phyloP scores from a whole-genome alignment of 345 rosid genomes.

The Corchorus capsularis region DNA sequence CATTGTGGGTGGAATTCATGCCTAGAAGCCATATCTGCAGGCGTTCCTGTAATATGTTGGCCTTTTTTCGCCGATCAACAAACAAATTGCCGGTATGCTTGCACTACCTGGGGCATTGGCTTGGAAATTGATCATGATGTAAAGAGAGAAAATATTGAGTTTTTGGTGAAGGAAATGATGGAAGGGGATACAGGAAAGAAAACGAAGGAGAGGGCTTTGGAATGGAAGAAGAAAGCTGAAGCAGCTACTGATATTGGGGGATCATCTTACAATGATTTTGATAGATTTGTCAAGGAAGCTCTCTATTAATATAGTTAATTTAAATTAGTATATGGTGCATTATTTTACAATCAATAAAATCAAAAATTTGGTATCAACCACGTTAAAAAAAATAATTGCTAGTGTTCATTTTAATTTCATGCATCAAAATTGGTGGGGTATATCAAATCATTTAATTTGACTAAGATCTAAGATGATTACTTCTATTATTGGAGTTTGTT shows the following conservation, averaged over 20 bases:
- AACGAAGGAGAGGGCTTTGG: constrained; percentile 16
- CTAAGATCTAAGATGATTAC: no score
- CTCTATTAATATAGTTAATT: neutral
- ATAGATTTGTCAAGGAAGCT: constrained; percentile 18
- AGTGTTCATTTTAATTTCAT: no score
- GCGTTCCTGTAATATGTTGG: constrained; percentile 25
- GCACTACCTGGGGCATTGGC: constrained; percentile 25
- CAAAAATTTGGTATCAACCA: no score
- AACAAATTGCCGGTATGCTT: constrained; percentile 26
- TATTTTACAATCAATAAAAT: no score
- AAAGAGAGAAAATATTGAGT: constrained; percentile 21
- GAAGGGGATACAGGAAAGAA: constrained; percentile 11
- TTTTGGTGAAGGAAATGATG: constrained; percentile 14
- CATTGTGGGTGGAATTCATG: constrained; percentile 33
- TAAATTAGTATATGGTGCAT: no score
- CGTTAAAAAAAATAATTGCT: no score
- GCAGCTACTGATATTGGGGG: neutral
- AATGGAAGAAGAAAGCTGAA: constrained; percentile 22
- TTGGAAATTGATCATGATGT: constrained; percentile 23
- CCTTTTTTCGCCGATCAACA: constrained; percentile 30
- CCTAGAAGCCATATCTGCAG: constrained; percentile 3
- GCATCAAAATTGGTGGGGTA: no score
- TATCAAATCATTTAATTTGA: no score
- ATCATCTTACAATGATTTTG: constrained; percentile 10
- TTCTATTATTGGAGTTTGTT: no score